Base-by-base conservation (phyloP, 768 basidiomycete genomes). In the Suillus sp. region DNA sequence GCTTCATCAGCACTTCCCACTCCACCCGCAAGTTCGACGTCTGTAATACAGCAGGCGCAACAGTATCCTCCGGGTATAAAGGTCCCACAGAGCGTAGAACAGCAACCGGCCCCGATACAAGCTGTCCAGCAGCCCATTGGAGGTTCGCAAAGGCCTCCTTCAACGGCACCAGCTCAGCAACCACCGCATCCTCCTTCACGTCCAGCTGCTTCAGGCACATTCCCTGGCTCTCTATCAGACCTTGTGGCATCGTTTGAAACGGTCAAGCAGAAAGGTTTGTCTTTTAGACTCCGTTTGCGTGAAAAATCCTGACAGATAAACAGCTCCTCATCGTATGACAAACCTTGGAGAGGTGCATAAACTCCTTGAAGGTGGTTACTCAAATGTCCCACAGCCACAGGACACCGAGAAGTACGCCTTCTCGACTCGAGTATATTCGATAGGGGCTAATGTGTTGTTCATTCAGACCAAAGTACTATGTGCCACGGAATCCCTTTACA, bases 171-270 rank as follows among this genome's bases (percentile, higher is more conserved):
- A 35, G 82, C 82, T 63, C 83, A 81, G 62, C 74, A 77, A 59
- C 68, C 69, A 38, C 73, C 79, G 30, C 76, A 75, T 32, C 38
- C 60, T 30, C 77, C 74, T 43, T 77, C 75, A 61, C 81, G 80
- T 40, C 72, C 81, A 22, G 68, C 80, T 55, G 69, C 79, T 27
- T 75, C 80, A 11, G 74, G 74, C 27, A 85, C 86, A 25, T 89
- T 90, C 83, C 95, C 93, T 20, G 92, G 89, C 62, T 93, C 89
- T 32, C 74, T 99, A 72, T 93, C 93, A 13, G 96, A 98, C 72
- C 81, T 99, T 60, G 95, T 98, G 45, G 87, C 91, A 25, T 95
- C 93, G 45, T 99, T 98, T 71, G 96, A 99, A 79, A 91, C 84
- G 53, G 95, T 96, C 50, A 99, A 98, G 78, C 95, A 96, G 81